Evolutionary conservation across 805 yeast species (phyloP).

Genomic region (Danielozyma ontarioensis): DNA sequence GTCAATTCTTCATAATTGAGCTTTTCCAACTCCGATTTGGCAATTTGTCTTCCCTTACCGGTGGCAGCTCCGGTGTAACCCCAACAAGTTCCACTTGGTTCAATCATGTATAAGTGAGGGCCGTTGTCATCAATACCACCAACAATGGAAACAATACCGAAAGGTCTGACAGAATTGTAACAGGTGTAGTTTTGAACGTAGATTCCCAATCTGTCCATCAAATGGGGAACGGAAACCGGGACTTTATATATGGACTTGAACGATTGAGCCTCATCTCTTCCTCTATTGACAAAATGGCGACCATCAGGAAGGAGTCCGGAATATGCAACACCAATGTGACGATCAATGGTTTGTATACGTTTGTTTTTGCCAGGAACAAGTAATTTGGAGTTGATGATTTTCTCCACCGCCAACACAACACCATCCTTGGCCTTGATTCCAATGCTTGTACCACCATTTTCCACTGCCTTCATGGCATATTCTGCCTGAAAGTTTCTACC

Average conservation of each 20-base stretch:
- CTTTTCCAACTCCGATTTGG: slow-evolving; percentile 93
- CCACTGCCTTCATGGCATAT: slow-evolving; percentile 96
- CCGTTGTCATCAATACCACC: slow-evolving; percentile 94
- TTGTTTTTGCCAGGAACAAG: slow-evolving; percentile 85
- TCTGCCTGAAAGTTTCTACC: slow-evolving; percentile 97
- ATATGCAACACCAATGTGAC: slow-evolving; percentile 90
- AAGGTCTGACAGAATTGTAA: slow-evolving; percentile 95
- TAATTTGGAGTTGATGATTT: slow-evolving; percentile 78
- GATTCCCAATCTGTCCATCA: slow-evolving; percentile 82
- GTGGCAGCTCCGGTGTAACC: slow-evolving; percentile 97
- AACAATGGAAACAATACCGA: slow-evolving; percentile 86
- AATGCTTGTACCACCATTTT: slow-evolving; percentile 91
- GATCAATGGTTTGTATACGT: slow-evolving; percentile 88
- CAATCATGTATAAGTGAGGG: slow-evolving; percentile 91
- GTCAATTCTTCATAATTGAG: slow-evolving; percentile 65
- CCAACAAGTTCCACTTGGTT: slow-evolving; percentile 97
- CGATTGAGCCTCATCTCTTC: slow-evolving; percentile 82
- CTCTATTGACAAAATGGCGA: slow-evolving; percentile 84
- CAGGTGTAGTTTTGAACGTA: slow-evolving; percentile 94
- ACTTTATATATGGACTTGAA: slow-evolving; percentile 75
- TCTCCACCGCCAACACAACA: slow-evolving; percentile 95
- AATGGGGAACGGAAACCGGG: slow-evolving; percentile 72
- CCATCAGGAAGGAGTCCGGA: slow-evolving; percentile 97
- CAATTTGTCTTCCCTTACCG: slow-evolving; percentile 98
- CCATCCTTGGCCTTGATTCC: slow-evolving; percentile 94